Percentiles rank a stretch among this genome's conserved stretches.
Evolutionary conservation across 1,284 basidiomycete species (phyloP).

Genomic region (Cystobasidium slooffiae): DNA sequence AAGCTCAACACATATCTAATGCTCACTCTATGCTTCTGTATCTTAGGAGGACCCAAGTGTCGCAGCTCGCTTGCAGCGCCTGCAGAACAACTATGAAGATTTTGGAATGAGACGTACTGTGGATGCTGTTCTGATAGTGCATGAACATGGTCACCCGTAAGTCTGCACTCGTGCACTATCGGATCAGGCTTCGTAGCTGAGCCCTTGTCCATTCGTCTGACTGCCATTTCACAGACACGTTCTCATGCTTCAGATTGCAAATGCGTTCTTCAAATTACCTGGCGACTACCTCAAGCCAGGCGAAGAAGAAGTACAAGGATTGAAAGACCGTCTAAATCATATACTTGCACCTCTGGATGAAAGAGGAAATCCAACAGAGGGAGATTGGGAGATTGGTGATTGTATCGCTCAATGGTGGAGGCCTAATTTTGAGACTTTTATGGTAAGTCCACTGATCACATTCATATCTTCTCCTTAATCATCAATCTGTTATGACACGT

Average conservation of each 20-base stretch:
- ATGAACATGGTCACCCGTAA: constrained; percentile 61
- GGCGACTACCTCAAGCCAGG: constrained; percentile 98
- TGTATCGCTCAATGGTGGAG: constrained; percentile 96
- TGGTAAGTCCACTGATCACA: constrained; percentile 65
- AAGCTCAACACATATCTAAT: not conserved
- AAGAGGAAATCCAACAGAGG: constrained; percentile 43
- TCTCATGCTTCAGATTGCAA: constrained; percentile 96
- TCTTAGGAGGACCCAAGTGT: constrained; percentile 47
- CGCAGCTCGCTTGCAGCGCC: constrained; percentile 43
- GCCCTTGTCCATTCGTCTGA: too few relatives aligned
- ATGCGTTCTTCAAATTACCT: constrained; percentile 98
- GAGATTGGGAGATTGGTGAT: constrained; percentile 91
- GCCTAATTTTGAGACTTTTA: constrained; percentile 96
- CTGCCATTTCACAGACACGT: constrained; percentile 83
- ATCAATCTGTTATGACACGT: not conserved
- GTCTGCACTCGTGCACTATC: not conserved
- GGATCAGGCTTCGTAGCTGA: constrained; percentile 54
- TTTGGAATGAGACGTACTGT: constrained; percentile 63
- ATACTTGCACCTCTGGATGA: constrained; percentile 72
- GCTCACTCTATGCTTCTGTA: not conserved
- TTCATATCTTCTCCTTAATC: not conserved
- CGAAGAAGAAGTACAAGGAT: constrained; percentile 86
- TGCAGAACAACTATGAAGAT: constrained; percentile 95
- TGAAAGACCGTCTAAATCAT: constrained; percentile 84
- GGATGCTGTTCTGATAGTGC: constrained; percentile 94